These are phyloP conservation scores for Leccinum huronense DNA, from an alignment of 1,284 basidiomycete genomes.

Conservation along the genomic window DNA sequence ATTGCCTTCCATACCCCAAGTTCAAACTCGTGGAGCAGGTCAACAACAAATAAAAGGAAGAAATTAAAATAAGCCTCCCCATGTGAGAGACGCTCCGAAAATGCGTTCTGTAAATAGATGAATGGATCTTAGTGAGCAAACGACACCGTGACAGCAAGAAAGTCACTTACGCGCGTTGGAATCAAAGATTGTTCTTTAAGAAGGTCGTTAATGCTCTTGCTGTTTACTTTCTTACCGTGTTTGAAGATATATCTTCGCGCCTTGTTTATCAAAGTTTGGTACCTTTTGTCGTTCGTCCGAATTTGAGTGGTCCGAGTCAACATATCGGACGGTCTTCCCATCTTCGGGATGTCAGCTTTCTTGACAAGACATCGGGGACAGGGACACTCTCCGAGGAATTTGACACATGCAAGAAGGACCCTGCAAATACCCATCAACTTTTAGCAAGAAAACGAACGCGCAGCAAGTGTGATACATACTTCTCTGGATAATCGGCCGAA, in stretches of 20 bases:
- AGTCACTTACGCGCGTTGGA: not conserved
- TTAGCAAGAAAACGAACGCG: not conserved
- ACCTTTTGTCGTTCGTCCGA: not conserved
- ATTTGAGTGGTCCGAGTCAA: not conserved
- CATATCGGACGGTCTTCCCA: not conserved
- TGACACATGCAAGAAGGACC: not conserved
- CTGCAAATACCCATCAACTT: not conserved
- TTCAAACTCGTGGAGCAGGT: conserved; percentile 4
- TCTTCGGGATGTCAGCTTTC: not conserved
- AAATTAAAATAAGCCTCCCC: not conserved
- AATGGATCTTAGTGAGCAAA: not conserved
- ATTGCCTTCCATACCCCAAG: conserved; percentile 25
- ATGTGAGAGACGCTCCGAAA: conserved; percentile 1
- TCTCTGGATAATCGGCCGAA: conserved; percentile 36
- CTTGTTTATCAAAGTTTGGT: not conserved
- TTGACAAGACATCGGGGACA: not conserved
- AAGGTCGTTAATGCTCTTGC: not conserved
- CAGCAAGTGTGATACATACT: conserved; percentile 18
- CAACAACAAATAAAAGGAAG: not conserved
- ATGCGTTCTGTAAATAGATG: conserved; percentile 2
- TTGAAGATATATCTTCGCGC: not conserved
- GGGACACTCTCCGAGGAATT: not conserved
- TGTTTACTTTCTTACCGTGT: not conserved
- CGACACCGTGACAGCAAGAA: not conserved
- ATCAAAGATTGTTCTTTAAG: not conserved